These are phyloP conservation scores for Cladophialophora psammophila DNA, from an alignment of 2,329 filamentous ascomycete species.

Conservation along the genomic window DNA sequence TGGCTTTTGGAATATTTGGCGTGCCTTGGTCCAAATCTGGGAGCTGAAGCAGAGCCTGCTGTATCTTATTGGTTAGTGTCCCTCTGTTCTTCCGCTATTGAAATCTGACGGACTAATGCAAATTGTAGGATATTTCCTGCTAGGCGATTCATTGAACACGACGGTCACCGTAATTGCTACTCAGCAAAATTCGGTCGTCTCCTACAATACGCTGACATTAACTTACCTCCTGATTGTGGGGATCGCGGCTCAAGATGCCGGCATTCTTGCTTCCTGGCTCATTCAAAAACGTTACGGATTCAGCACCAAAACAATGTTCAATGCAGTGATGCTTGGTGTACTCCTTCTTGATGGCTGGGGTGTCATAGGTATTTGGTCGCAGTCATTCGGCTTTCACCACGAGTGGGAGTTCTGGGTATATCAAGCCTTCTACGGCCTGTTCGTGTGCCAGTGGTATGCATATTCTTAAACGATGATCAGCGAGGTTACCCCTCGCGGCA, in stretches of 20 bases:
- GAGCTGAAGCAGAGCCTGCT: conserved; percentile 70
- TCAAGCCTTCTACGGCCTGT: conserved; percentile 67
- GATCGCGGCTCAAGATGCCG: conserved; percentile 67
- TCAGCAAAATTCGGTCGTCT: conserved; percentile 69
- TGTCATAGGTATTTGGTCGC: conserved; percentile 66
- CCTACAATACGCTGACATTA: conserved; percentile 69
- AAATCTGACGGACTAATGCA: neutral
- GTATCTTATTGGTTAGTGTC: conserved; percentile 64
- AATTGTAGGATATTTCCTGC: conserved; percentile 64
- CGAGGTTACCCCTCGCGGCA: conserved; percentile 71
- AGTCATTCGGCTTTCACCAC: conserved; percentile 61
- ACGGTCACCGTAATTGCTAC: conserved; percentile 73
- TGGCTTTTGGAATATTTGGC: conserved; percentile 68
- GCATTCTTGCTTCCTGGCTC: conserved; percentile 68
- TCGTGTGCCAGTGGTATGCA: conserved; percentile 71
- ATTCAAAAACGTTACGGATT: conserved; percentile 67
- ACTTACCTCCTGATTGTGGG: conserved; percentile 73
- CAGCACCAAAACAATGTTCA: conserved; percentile 73
- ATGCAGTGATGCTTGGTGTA: conserved; percentile 67
- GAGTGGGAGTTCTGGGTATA: conserved; percentile 62
- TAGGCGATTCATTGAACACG: conserved; percentile 74
- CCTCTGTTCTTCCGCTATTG: neutral
- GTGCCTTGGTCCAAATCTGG: conserved; percentile 67
- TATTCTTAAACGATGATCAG: conserved; percentile 76
- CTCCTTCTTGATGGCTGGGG: conserved; percentile 66